Evolutionary conservation across 2,329 filamentous ascomycete species (phyloP).

Genomic region (Ophiostoma ulmi): DNA sequence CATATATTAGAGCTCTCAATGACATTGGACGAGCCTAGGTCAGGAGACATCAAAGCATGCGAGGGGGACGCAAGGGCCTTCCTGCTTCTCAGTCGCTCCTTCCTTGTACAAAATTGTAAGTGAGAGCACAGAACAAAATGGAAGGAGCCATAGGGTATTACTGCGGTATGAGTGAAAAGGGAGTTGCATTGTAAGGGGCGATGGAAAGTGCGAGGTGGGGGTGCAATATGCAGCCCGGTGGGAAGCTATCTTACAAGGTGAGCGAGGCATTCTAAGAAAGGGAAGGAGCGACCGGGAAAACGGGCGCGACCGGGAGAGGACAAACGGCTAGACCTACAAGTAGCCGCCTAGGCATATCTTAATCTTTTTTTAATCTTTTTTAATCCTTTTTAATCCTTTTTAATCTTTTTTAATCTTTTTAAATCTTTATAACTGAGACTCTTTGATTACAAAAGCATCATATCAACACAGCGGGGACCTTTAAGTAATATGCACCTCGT

Average conservation of each 20-base stretch:
- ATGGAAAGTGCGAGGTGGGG: conserved; percentile 14
- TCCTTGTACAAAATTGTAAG: not conserved
- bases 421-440: not conserved
- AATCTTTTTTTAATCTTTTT: not conserved
- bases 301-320: conserved; percentile 17
- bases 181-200: conserved; percentile 23
- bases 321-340: not conserved
- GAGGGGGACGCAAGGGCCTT: conserved; percentile 18
- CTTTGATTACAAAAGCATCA: too few species aligned
- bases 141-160: not conserved
- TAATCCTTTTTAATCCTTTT: not conserved
- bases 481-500: too few species aligned
- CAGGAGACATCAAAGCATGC: conserved; percentile 18
- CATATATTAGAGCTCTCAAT: not conserved
- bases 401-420: not conserved
- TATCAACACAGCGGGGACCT: too few species aligned
- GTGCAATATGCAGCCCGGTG: not conserved
- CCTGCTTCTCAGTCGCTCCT: not conserved
- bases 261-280: not conserved
- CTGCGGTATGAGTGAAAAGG: conserved; percentile 13
- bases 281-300: conserved; percentile 18
- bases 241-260: not conserved
- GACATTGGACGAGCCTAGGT: conserved; percentile 6
- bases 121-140: not conserved
- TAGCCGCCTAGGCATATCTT: not conserved